Conservation (phyloP, 2,329 filamentous ascomycete species). For the Xylaria sp. region DNA sequence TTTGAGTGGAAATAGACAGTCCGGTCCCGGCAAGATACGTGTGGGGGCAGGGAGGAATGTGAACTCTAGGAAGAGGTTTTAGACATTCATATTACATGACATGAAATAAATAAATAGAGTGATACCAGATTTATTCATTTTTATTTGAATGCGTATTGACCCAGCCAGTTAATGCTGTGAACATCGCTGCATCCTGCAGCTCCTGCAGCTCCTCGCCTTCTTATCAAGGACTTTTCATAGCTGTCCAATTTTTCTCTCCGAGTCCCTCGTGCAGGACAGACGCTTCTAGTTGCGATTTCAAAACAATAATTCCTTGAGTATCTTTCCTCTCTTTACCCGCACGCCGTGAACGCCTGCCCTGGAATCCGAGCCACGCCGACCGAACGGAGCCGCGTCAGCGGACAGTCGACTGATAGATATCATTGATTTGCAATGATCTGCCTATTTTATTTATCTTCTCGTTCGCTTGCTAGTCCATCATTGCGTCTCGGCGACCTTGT, state of each 20-base stretch:
- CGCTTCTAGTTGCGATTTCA: neutral
- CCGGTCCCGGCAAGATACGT: conserved; percentile 71
- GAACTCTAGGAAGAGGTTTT: conserved; percentile 75
- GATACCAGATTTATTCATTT: conserved; percentile 34
- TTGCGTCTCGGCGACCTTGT: conserved; percentile 47
- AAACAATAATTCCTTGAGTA: neutral
- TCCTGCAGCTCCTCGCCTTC: too few species aligned
- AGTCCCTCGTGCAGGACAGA: neutral
- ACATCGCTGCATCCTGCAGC: neutral
- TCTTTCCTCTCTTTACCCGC: neutral
- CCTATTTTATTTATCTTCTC: too few species aligned
- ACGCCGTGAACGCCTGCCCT: conserved; percentile 31
- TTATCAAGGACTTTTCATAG: too few species aligned
- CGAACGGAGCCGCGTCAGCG: neutral
- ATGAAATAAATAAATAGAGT: conserved; percentile 17
- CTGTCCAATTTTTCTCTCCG: neutral
- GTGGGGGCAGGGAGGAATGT: conserved; percentile 88
- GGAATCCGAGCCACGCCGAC: neutral
- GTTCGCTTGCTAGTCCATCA: conserved; percentile 2
- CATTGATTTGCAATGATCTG: neutral
- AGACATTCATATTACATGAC: conserved; percentile 2
- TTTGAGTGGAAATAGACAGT: conserved; percentile 78
- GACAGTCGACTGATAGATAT: neutral
- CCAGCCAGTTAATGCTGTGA: too few species aligned
- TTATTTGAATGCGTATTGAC: too few species aligned